A percentile compares a stretch with the other conserved stretches of the same genome.
Evolutionary conservation across 2,329 filamentous ascomycete species (phyloP).

Genomic region (Harringtonia lauricola): DNA sequence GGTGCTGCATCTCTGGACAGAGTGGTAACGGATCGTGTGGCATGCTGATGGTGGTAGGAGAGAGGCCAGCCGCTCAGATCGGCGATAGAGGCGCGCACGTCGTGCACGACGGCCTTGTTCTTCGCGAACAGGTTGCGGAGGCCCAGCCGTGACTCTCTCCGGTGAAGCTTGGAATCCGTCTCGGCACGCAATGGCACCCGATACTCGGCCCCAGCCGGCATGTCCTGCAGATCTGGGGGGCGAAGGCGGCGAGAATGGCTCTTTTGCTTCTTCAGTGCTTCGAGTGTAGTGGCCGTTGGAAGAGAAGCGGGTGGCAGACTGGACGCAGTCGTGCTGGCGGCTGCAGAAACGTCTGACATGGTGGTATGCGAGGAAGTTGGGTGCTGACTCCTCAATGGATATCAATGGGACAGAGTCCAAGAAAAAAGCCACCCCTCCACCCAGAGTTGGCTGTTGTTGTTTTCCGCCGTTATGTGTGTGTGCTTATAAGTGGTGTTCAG

Average conservation of each 20-base stretch:
- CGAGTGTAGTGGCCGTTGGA: conserved; percentile 1
- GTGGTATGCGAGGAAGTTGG: no score
- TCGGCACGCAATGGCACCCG: conserved; percentile 30
- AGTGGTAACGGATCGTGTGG: no score
- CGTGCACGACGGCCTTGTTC: conserved; percentile 14
- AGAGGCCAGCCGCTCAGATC: conserved; percentile 34
- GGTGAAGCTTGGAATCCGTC: conserved; percentile 23
- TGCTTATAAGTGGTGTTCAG: no score
- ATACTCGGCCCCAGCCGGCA: conserved; percentile 20
- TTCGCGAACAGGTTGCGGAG: conserved; percentile 35
- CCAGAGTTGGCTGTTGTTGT: no score
- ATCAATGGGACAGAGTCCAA: no score
- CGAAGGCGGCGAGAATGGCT: conserved; percentile 23
- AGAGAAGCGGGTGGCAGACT: background rate
- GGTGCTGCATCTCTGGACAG: no score
- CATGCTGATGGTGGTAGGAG: no score
- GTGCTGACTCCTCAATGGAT: no score
- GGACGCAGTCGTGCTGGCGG: background rate
- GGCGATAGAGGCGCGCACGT: conserved; percentile 32
- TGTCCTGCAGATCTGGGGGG: conserved; percentile 24
- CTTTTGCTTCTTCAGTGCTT: conserved; percentile 14
- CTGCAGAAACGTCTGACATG: no score
- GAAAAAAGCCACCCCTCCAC: no score
- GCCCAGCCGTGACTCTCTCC: conserved; percentile 40
- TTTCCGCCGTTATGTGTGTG: no score